Evolutionary conservation across 2,329 filamentous ascomycete genomes (phyloP), one percentile per base, ranked within the genome.

Genomic region (Monilinia polystroma): DNA sequence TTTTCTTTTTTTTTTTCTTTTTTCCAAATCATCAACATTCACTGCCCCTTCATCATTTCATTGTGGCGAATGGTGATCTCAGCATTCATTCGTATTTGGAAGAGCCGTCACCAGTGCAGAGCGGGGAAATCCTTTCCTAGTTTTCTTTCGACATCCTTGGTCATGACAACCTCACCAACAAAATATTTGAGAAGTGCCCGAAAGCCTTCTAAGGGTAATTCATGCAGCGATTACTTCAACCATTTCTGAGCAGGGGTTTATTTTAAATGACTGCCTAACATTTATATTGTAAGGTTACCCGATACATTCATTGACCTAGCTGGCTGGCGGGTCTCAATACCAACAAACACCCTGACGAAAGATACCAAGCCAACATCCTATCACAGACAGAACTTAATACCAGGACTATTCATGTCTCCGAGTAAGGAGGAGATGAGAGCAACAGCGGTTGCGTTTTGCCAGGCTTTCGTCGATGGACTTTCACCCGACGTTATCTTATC

Each of bases 391-490:
- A 59, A 12, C 20, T 8, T 18, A n/a, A 32, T 5, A 47, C 18
- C 16, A 18, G n/a, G 47, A 43, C 23, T 49, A 41, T 26, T 8
- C n/a, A 47, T 38, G 43, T 32, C 54, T 18, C 18, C 45, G 26
- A 23, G 32, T 18, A 52, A 52, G 47, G 54, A 65, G 5, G 8
- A 47, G 14, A 45, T 59, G 26, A 35, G 41, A 41, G 26, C 10
- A 26, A 18, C 7, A 58, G 63, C 64, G 12, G 38, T 60, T 41
- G 38, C 35, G 5, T 69, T 69, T 58, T 69, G 68, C 41, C 43
- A 38, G 20, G 41, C 68, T 18, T 59, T 68, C 16, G 23, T 66
- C 2, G 38, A 58, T 18, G 52, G 49, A 11, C 10, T 51, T 8
- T 32, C 66, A 2, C 66, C 68, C 4, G 14, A n/a, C 6, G n/a